Percentiles rank a stretch among this genome's conserved stretches.
phyloP scores from a whole-genome alignment of 2,329 filamentous ascomycete species.

The Sporothrix inflata region DNA sequence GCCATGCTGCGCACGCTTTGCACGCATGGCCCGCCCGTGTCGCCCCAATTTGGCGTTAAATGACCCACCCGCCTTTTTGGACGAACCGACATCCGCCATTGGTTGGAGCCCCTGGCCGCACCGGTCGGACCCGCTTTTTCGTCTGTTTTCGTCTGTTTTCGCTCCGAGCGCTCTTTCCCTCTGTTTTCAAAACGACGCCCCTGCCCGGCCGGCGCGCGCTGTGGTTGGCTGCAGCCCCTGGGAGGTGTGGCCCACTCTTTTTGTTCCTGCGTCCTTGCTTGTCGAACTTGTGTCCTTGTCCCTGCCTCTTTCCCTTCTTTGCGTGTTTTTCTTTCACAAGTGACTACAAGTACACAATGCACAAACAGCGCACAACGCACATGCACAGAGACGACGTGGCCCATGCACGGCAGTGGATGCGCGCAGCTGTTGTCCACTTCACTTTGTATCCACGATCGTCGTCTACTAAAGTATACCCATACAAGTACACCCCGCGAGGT shows the following conservation, averaged over 20 bases:
- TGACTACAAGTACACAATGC: neutral
- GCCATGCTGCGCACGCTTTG: neutral
- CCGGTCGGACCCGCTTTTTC: neutral
- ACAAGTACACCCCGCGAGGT: neutral
- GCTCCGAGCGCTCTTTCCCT: no score
- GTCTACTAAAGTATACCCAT: neutral
- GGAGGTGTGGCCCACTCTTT: neutral
- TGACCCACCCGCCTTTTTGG: neutral
- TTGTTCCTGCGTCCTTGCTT: constrained; percentile 16
- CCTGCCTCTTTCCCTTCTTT: neutral
- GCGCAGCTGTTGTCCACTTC: neutral
- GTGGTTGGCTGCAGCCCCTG: constrained; percentile 13
- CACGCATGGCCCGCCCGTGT: neutral
- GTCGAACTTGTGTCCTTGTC: constrained; percentile 12
- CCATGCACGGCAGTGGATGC: constrained; percentile 17
- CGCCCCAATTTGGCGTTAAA: constrained; percentile 6
- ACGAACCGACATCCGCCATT: neutral
- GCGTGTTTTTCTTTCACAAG: neutral
- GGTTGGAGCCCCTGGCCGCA: neutral
- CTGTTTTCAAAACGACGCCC: constrained; percentile 21
- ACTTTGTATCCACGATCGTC: neutral
- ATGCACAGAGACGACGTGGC: constrained; percentile 7
- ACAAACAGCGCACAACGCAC: neutral
- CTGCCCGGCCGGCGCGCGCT: neutral
- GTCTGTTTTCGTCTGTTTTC: neutral